Base-by-base conservation (phyloP, 768 basidiomycete species). In the Pulveroboletus sp. region DNA sequence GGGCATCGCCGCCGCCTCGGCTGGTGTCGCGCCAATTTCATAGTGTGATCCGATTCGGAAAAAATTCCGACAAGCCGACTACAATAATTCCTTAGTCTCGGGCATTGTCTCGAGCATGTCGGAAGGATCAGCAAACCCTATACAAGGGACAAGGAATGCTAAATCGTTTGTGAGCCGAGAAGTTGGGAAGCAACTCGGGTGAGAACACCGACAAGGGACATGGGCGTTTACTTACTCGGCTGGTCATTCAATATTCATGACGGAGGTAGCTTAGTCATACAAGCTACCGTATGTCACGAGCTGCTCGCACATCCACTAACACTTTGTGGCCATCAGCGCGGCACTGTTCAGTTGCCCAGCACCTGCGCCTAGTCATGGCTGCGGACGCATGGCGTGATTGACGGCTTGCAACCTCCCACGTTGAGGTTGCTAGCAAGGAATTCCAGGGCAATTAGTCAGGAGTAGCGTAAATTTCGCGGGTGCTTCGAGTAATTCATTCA, bases 1-100 rank as follows among this genome's bases (percentile, higher is more conserved):
- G 47, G n/a, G 56, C 54, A 62, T 50, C 46, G 60, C 59, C 62
- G 57, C 62, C 47, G 44, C 15, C 39, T 49, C 49, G 50, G 58
- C 11, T 63, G 43, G 55, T 40, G 51, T 43, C 47, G 33, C 21
- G 33, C 32, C 9, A 11, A 33, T n/a, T 32, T 45, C 26, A 14
- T n/a, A 18, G 13, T 17, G 41, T 47, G 53, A 45, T 54, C 50
- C 47, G 41, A 43, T 39, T 56, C 49, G 51, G 50, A 54, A n/a
- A 55, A 54, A 27, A 17, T n/a, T 18, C 28, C 17, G 42, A 8
- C 15, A 21, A 37, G 36, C 43, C 11, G 39, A n/a, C 39, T 50
- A 13, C 28, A 50, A 58, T n/a, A 38, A 28, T 18, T 17, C 6
- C 6, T 13, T 38, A 46, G 14, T 38, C 47, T 53, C 33, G 31